Evolutionary conservation across 306 rosid species (phyloP), one percentile per base, ranked within the genome.

Genomic region (Vigna angularis): DNA sequence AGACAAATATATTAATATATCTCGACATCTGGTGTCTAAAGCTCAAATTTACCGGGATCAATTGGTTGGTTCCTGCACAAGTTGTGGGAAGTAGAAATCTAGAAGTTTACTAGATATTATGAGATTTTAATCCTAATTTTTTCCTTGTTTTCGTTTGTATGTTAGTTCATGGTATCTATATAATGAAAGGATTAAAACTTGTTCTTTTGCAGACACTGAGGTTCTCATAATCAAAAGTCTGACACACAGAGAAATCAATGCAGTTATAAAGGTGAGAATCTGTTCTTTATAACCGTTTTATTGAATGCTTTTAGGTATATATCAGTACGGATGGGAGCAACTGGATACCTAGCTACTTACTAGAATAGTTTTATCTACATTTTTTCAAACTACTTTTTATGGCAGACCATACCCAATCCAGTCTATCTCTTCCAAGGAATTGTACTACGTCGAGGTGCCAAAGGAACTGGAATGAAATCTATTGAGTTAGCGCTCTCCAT

Each of bases 391-490:
- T 76, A 68, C 66, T 63, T 85, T 74, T 58, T 80, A 17, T 77
- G 84, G 86, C 93, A 95, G 99, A 86, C 77, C 87, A 79, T 95
- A 88, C 90, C 97, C 75, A 95, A 93, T 83, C 99, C 98, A 71
- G 98, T 95, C 61, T 95, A 95, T 84, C 98, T 95, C 73, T 95
- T 95, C 87, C 99, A 95, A 91, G 99, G 99, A 17, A 93, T 95
- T 75, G 99, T 95, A 64, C 89, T 95, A 47, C 99, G 99, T 50
- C 93, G 99, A 77, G 99, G 99, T 81, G 99, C 99, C 83, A 95
- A 95, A 88, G 99, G 99, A 89, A 95, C 99, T 48, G 99, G 99
- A 80, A 95, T 95, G 99, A 95, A 95, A 85, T 92, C 99, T 53
- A 81, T 95, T 38, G 99, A 95, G 83, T 84, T 95, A 81, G 98